Evolutionary conservation across 78 protist species (phyloP), one percentile per base, ranked within the genome.

Genomic region (Trichosphaerium sp.): DNA sequence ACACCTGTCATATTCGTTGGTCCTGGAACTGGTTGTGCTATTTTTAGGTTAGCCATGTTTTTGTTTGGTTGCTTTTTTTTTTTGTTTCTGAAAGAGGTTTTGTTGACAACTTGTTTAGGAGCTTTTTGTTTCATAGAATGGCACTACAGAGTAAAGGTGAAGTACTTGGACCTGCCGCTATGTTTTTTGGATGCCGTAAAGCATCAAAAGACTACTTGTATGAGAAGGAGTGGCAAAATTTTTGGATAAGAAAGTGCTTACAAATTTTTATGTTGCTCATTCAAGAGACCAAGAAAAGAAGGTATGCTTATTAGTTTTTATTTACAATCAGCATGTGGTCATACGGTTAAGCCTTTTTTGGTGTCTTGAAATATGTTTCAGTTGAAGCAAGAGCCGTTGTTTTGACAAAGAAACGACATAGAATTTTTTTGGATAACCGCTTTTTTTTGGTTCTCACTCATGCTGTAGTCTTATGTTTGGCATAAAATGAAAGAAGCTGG

Each of bases 1-100:
- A 78, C 57, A 18, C 84, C 84, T 28, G 15, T 78, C 18, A 62
- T 78, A 25, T 71, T 78, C 79, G 84, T 78, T 40, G 84, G 84
- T 2, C 84, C 84, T n/a, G 84, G 84, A 23, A 78, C 84, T 32
- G 84, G 84, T 38, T 65, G 72, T 29, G 84, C 84, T 35, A 78
- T 78, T 2, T 78, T 78, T 42, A 37, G 84, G 59, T 67, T 77
- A 57, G n/a, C n/a, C n/a, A n/a, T n/a, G n/a, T n/a, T n/a, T n/a
- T n/a, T n/a, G n/a, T n/a, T n/a, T n/a, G n/a, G n/a, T n/a, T n/a
- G n/a, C n/a, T n/a, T n/a, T n/a, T n/a, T n/a, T n/a, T n/a, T n/a
- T 78, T 78, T 25, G 54, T 78, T 18, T 77, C 69, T 47, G 73
- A 78, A 23, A 55, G 83, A 59, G n/a, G 35, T 18, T 44, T 32